phyloP scores from a whole-genome alignment of 2,329 filamentous ascomycete species.

The Curvularia spicifera region DNA sequence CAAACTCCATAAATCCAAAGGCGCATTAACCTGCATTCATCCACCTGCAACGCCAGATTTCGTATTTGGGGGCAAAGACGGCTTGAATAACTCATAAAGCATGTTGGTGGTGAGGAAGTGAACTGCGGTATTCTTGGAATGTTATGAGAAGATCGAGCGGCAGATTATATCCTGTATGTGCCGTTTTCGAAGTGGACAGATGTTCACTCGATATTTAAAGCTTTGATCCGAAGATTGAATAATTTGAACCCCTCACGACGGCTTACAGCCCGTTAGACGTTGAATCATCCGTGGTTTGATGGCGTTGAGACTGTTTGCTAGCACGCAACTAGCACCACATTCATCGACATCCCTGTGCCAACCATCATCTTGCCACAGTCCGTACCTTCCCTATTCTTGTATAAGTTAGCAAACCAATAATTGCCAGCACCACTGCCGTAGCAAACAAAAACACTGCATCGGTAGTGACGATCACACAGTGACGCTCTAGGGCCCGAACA shows the following conservation, averaged over 20 bases:
- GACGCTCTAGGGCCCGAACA: neutral
- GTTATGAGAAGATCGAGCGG: conserved; percentile 45
- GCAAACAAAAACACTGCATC: neutral
- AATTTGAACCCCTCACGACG: conserved; percentile 35
- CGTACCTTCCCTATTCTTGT: neutral
- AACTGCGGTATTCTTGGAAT: conserved; percentile 41
- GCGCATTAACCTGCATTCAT: too few relatives aligned
- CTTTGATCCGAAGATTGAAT: conserved; percentile 51
- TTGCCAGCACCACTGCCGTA: neutral
- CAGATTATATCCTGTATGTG: too few relatives aligned
- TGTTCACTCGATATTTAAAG: conserved; percentile 50
- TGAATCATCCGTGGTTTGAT: conserved; percentile 42
- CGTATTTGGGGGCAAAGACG: conserved; percentile 34
- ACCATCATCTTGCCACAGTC: neutral
- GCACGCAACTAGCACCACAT: neutral
- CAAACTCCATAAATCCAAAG: too few relatives aligned
- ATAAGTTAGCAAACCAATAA: neutral
- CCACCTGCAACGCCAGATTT: conserved; percentile 20
- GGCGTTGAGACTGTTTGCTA: neutral
- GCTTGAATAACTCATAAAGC: conserved; percentile 26
- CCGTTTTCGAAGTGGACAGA: conserved; percentile 5
- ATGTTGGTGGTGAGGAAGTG: conserved; percentile 43
- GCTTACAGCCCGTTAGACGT: conserved; percentile 51
- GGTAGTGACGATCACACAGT: neutral
- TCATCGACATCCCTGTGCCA: neutral